Percentiles rank a stretch among this genome's conserved stretches.
Conservation (phyloP, 768 basidiomycete species). For the Pulveroboletus sp. region DNA sequence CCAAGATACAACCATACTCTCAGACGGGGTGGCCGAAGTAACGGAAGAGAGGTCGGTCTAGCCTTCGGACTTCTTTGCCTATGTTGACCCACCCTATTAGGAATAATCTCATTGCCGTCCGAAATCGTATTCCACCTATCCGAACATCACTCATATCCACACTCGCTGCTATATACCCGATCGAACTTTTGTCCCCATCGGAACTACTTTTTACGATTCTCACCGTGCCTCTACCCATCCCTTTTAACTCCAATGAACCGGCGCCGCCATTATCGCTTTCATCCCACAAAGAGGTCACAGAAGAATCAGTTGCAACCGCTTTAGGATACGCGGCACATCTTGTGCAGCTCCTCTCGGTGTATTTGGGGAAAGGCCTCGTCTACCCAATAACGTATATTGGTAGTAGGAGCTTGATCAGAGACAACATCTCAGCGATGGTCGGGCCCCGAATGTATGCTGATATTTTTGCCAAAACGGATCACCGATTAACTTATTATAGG, state of each 20-base stretch:
- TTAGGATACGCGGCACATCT: constrained; percentile 89
- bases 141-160: constrained; percentile 65
- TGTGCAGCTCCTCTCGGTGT: constrained; percentile 74
- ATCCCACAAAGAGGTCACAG: constrained; percentile 68
- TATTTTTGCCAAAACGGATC: neutral
- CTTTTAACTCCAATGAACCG: constrained; percentile 65
- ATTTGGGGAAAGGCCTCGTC: constrained; percentile 69
- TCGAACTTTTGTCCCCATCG: constrained; percentile 78
- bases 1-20: constrained; percentile 25
- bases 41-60: constrained; percentile 37
- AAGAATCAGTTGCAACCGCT: constrained; percentile 84
- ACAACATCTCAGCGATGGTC: constrained; percentile 92
- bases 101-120: constrained; percentile 43
- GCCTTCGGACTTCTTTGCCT: constrained; percentile 2
- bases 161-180: constrained; percentile 80
- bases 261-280: constrained; percentile 74
- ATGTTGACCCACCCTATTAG: constrained; percentile 35
- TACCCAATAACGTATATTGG: constrained; percentile 92
- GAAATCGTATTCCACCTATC: constrained; percentile 45
- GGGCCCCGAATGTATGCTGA: constrained; percentile 83
- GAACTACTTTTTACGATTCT: constrained; percentile 89
- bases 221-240: constrained; percentile 87
- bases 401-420: constrained; percentile 85
- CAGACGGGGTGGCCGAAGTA: constrained; percentile 33
- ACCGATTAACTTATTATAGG: constrained; percentile 41